Evolutionary conservation across 164 flowering plant genomes (phyloP), one percentile per base, ranked within the genome.

Genomic region (Akebia trifoliata): DNA sequence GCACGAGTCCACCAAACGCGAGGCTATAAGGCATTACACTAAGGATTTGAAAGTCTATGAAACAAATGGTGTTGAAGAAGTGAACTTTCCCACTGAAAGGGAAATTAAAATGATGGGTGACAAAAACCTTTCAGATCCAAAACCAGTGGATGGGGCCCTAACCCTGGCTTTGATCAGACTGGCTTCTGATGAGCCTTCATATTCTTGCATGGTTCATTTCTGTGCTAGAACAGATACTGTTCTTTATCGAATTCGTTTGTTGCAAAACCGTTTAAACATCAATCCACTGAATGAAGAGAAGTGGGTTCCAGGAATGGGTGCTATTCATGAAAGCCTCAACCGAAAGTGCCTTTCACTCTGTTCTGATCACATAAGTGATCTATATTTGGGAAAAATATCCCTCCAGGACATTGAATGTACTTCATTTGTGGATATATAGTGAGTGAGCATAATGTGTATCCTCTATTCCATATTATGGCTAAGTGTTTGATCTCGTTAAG

Each of bases 31-130:
- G 62, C 95, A 87, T 71, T 93, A 67, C 69, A 71, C 81, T 0
- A 93, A 93, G 70, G 96, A 93, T 79, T 64, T 93, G 74, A 83
- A 81, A 68, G 78, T 77, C 25, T 64, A 20, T 4, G 79, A 75
- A 68, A 26, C 39, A 46, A 34, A 70, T 64, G 90, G 81, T 18
- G 56, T 18, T 38, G 87, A 87, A 72, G 84, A 84, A 72, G 40
- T 78, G 52, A 44, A 81, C 51, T 94, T 87, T 38, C 97, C 96
- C 1, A 67, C 86, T 1, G 97, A 94, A 71, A 78, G 76, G 66
- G 91, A 86, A 60, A 74, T 90, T 17, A 86, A 77, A 65, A 84
- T 83, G 93, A 83, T 83, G 93, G 93, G 97, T 48, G 91, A 83
- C 71, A 72, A 54, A 28, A 76, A 76, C 60, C 83, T 90, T 50